Conservation (phyloP, 2,329 filamentous ascomycete species). For the Phoma sp. region DNA sequence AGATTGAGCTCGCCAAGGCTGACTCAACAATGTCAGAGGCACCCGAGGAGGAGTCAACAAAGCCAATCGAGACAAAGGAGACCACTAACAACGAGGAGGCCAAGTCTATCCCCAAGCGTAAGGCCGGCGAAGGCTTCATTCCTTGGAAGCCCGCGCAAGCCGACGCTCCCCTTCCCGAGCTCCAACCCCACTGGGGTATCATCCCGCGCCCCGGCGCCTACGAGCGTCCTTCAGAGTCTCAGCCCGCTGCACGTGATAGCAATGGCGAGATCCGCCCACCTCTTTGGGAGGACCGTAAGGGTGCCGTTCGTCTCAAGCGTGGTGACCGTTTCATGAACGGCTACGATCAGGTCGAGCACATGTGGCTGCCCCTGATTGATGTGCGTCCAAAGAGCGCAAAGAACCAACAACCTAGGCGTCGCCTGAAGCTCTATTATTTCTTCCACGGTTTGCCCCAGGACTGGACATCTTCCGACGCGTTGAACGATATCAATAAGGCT, state of each 20-base stretch:
- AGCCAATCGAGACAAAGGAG: neutral
- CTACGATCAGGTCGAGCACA: slow-evolving; percentile 4
- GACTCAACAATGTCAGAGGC: too few relatives aligned
- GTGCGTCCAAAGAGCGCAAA: slow-evolving; percentile 28
- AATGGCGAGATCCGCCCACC: slow-evolving; percentile 26
- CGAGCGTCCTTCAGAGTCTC: slow-evolving; percentile 15
- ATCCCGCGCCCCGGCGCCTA: slow-evolving; percentile 24
- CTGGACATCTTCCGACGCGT: slow-evolving; percentile 27
- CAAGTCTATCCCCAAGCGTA: neutral
- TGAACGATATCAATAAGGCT: slow-evolving; percentile 38
- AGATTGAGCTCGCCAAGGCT: too few relatives aligned
- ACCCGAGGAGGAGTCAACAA: neutral
- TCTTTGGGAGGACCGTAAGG: slow-evolving; percentile 38
- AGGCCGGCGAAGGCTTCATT: slow-evolving; percentile 1
- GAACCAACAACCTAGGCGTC: slow-evolving; percentile 18
- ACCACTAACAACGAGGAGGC: neutral
- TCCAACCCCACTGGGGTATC: slow-evolving; percentile 21
- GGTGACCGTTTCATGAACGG: slow-evolving; percentile 16
- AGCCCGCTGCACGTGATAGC: slow-evolving; percentile 14
- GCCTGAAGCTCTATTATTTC: slow-evolving; percentile 28
- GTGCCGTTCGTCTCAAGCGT: slow-evolving; percentile 22
- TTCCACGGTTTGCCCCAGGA: slow-evolving; percentile 28
- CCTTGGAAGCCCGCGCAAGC: neutral
- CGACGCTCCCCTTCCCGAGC: neutral
- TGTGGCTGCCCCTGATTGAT: slow-evolving; percentile 30